Conservation (phyloP, 2,329 filamentous ascomycete genomes). For the Ramularia endophylla region DNA sequence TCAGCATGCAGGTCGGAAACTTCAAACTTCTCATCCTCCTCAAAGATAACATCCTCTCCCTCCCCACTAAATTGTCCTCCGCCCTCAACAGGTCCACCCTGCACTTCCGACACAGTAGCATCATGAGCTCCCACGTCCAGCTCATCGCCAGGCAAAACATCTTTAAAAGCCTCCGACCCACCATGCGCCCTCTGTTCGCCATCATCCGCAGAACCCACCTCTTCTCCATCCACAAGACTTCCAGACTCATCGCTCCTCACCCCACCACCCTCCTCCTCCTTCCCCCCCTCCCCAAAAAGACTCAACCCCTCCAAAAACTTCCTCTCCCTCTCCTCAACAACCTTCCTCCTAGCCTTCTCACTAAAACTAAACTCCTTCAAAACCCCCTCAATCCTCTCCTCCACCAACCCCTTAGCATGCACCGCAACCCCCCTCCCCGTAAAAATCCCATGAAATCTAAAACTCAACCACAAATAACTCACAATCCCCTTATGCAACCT, state of each 20-base stretch:
- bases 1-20: too few species aligned
- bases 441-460: constrained; percentile 78
- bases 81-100: too few species aligned
- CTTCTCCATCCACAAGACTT: constrained; percentile 19
- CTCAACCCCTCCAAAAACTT: constrained; percentile 16
- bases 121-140: neutral
- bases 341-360: constrained; percentile 21
- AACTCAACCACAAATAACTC: constrained; percentile 88
- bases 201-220: constrained; percentile 29
- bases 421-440: constrained; percentile 67
- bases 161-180: constrained; percentile 14
- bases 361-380: constrained; percentile 52
- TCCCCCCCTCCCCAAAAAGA: constrained; percentile 4
- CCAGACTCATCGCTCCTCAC: neutral
- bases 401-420: constrained; percentile 71
- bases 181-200: constrained; percentile 29
- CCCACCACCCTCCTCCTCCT: constrained; percentile 3
- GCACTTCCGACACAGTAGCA: neutral
- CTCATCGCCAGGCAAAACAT: neutral
- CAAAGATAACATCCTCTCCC: neutral
- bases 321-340: constrained; percentile 25
- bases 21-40: neutral
- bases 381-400: constrained; percentile 64
- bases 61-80: neutral
- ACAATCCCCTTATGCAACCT: constrained; percentile 74